These are phyloP conservation scores for Phytopythium chamaehyphon DNA, from an alignment of 352 stramenopile species.

Conservation along the genomic window DNA sequence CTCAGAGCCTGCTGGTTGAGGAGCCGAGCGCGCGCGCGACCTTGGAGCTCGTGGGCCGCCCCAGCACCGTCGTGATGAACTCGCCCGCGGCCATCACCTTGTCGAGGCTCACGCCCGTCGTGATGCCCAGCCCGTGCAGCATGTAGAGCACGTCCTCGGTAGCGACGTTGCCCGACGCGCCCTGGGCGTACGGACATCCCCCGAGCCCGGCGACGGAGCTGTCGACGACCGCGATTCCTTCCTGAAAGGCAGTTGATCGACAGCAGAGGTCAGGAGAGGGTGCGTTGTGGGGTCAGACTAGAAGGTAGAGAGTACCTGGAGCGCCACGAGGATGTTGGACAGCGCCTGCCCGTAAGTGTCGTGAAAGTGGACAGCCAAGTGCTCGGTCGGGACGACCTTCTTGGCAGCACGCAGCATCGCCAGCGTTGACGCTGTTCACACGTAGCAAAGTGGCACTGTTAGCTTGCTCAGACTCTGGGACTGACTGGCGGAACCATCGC, in stretches of 20 bases:
- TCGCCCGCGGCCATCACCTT: conserved; percentile 88
- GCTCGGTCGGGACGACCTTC: conserved; percentile 74
- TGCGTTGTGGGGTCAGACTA: too few species aligned
- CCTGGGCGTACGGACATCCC: conserved; percentile 95
- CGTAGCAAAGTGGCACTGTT: not conserved
- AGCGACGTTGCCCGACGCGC: conserved; percentile 95
- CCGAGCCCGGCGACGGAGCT: conserved; percentile 94
- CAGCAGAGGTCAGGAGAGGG: conserved; percentile 2
- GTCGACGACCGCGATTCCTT: conserved; percentile 92
- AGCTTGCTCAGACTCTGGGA: not conserved
- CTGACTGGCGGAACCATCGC: not conserved
- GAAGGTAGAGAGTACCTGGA: conserved; percentile 47
- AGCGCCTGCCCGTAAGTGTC: conserved; percentile 97
- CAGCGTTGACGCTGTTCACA: conserved; percentile 60
- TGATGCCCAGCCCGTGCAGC: conserved; percentile 92
- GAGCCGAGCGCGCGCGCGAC: conserved; percentile 66
- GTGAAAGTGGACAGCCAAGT: conserved; percentile 96
- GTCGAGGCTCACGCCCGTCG: conserved; percentile 92
- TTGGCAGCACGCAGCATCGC: conserved; percentile 79
- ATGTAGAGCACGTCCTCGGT: conserved; percentile 98
- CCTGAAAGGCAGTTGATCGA: conserved; percentile 36
- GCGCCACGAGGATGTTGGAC: conserved; percentile 91
- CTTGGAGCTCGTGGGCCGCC: conserved; percentile 82
- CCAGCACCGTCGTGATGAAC: conserved; percentile 87
- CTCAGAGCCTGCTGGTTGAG: conserved; percentile 2